Conservation (phyloP, 1,284 basidiomycete species). For the Ceratobasidium sp. region DNA sequence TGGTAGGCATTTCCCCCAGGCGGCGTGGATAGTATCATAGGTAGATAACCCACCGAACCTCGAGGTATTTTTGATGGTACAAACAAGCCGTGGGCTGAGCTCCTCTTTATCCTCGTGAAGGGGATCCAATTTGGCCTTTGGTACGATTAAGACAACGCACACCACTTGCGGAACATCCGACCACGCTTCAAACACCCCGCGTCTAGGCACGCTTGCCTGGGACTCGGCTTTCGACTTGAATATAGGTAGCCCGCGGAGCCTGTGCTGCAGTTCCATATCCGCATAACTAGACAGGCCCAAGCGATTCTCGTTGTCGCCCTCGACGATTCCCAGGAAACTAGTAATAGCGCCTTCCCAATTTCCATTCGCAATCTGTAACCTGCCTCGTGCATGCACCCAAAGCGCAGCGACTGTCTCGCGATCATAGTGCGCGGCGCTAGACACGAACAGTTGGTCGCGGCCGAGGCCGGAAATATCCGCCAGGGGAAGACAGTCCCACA, state of each 20-base stretch:
- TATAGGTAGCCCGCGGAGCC: neutral
- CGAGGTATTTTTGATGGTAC: neutral
- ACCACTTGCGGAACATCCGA: neutral
- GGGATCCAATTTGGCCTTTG: neutral
- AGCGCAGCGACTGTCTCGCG: slow-evolving; percentile 2
- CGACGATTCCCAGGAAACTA: neutral
- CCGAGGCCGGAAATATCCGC: neutral
- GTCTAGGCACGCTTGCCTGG: neutral
- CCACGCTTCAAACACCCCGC: neutral
- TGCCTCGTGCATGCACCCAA: neutral
- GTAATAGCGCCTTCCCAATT: slow-evolving; percentile 1
- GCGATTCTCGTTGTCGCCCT: neutral
- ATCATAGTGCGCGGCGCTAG: neutral
- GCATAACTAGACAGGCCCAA: neutral
- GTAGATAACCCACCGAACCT: neutral
- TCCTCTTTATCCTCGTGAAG: slow-evolving; percentile 6
- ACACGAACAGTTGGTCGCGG: slow-evolving; percentile 42
- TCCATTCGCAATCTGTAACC: neutral
- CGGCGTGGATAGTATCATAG: slow-evolving; percentile 4
- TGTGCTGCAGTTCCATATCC: slow-evolving; percentile 12
- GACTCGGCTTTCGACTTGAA: neutral
- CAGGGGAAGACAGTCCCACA: neutral
- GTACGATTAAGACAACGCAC: slow-evolving; percentile 28
- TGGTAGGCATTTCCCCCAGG: slow-evolving; percentile 17
- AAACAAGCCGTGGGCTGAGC: neutral